A percentile compares a stretch with the other conserved stretches of the same genome.
phyloP scores from a whole-genome alignment of 305 asterid genomes.

The Fraxinus dipetala region DNA sequence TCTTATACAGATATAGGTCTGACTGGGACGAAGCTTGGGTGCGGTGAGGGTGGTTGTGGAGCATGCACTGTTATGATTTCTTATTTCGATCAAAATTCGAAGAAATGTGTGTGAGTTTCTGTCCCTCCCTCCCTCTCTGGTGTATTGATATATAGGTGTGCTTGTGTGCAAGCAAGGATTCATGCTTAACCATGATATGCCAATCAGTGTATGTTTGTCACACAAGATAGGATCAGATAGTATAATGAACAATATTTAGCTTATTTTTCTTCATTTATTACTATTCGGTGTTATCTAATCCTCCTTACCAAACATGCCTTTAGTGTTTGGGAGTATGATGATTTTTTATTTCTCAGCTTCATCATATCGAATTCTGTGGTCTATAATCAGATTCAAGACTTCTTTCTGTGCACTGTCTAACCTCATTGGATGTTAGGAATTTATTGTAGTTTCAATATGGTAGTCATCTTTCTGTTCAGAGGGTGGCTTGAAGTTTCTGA shows the following conservation, averaged over 20 bases:
- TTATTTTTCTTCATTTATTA: neutral
- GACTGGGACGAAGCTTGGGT: constrained; percentile 94
- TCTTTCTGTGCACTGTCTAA: neutral
- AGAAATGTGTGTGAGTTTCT: constrained; percentile 84
- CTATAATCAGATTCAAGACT: neutral
- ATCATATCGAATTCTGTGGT: neutral
- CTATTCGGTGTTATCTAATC: neutral
- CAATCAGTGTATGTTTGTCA: neutral
- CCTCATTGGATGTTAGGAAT: neutral
- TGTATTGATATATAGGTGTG: neutral
- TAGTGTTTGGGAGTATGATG: neutral
- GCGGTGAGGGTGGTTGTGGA: constrained; percentile 99
- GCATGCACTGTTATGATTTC: constrained; percentile 99
- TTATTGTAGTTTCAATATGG: neutral
- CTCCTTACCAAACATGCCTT: neutral
- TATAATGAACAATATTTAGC: neutral
- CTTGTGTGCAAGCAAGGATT: neutral
- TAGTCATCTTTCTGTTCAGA: neutral
- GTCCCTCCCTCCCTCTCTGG: constrained; percentile 19
- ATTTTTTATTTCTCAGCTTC: neutral
- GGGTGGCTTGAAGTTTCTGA: neutral
- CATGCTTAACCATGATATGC: neutral
- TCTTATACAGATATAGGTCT: constrained; percentile 62
- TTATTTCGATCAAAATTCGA: constrained; percentile 59
- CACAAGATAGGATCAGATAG: neutral